phyloP scores from a whole-genome alignment of 805 yeast species.

The Lachancea sp. region DNA sequence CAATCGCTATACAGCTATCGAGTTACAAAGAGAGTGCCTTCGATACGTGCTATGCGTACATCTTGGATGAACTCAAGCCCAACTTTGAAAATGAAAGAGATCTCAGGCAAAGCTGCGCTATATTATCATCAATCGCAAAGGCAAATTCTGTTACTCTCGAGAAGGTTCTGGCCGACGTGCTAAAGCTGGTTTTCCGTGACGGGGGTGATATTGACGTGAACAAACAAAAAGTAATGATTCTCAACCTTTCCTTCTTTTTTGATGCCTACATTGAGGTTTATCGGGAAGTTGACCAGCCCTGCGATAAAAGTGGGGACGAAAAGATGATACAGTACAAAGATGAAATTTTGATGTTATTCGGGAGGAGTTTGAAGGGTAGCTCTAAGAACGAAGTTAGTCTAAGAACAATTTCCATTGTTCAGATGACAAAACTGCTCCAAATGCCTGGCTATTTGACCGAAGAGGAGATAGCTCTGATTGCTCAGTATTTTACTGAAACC shows the following conservation, averaged over 20 bases:
- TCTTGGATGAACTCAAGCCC: conserved; percentile 47
- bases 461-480: conserved; percentile 55
- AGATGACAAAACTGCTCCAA: conserved; percentile 50
- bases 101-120: conserved; percentile 55
- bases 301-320: conserved; percentile 19
- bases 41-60: conserved; percentile 36
- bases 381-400: conserved; percentile 65
- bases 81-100: conserved; percentile 47
- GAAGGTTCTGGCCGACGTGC: conserved; percentile 38
- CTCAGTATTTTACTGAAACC: conserved; percentile 60
- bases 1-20: conserved; percentile 37
- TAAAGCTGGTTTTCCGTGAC: conserved; percentile 39
- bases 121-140: conserved; percentile 50
- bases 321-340: conserved; percentile 50
- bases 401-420: conserved; percentile 58
- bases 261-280: conserved; percentile 45
- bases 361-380: conserved; percentile 62
- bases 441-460: conserved; percentile 42
- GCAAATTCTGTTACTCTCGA: conserved; percentile 44
- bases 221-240: conserved; percentile 53
- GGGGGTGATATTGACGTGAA: conserved; percentile 41
- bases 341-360: conserved; percentile 56
- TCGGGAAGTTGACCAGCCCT: conserved; percentile 18
- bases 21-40: conserved; percentile 28
- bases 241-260: conserved; percentile 53